Evolutionary conservation across 2,329 filamentous ascomycete genomes (phyloP), one percentile per base, ranked within the genome.

Genomic region (Calonectria henricotiae): DNA sequence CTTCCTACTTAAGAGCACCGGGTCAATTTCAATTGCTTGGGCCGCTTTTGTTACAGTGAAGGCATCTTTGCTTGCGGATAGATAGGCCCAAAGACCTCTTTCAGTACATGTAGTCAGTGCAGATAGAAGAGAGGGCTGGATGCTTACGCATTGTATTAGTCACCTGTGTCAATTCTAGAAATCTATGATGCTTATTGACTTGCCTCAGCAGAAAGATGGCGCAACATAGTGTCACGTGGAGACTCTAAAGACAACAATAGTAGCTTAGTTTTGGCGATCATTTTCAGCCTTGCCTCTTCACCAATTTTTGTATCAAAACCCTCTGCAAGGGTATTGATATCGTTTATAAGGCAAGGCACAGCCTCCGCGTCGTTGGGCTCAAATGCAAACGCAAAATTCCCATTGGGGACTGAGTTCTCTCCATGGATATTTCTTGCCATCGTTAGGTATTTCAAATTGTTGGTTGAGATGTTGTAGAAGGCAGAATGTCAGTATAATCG

Each of bases 151-250:
- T 27, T n/a, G n/a, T n/a, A 8, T 43, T 17, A 30, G 15, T 25
- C 44, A 7, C 15, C 60, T 17, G 4, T n/a, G n/a, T n/a, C n/a
- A 39, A 17, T 39, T 2, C 6, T 27, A 13, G 30, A 4, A 4
- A 8, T n/a, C 11, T 17, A 43, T 30, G 17, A 20, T n/a, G 9
- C 2, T 20, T 13, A 25, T 51, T n/a, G 49, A 46, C 75, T 67
- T 73, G 80, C 81, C 80, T 87, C 80, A 0, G 83, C 84, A 83
- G 85, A 87, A 71, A 76, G 80, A 54, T 86, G 84, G 65, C 83
- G 80, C 64, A 86, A 80, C 80, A 87, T 86, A 0, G 85, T 84
- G 76, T 88, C 86, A 7, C 85, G 79, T 0, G 86, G 86, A 0
- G 84, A 86, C 72, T 87, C 85, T 0, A 85, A 77, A 0, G 83